Conservation (phyloP, 2,329 filamentous ascomycete genomes). For the Fusarium burgessii region DNA sequence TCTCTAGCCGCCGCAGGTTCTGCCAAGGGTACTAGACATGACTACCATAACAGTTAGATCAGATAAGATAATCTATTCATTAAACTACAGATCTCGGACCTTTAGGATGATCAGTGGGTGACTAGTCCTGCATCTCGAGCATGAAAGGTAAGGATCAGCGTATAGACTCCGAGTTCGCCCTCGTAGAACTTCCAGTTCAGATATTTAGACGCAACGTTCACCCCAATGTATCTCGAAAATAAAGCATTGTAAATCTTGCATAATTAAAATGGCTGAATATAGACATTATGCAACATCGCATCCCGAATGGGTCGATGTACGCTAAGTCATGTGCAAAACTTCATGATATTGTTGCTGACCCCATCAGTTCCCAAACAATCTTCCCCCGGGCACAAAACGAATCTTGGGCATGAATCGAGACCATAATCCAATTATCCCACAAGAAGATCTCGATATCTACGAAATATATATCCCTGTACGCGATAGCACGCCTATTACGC, state of each 20-base stretch:
- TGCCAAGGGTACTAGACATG: neutral
- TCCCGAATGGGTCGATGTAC: slow-evolving; percentile 26
- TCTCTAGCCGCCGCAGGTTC: neutral
- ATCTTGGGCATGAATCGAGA: slow-evolving; percentile 33
- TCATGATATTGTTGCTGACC: neutral
- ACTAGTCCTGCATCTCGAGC: neutral
- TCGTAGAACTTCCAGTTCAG: neutral
- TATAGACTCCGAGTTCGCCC: neutral
- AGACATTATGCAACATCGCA: slow-evolving; percentile 17
- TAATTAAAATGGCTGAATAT: slow-evolving; percentile 27
- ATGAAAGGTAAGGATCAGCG: neutral
- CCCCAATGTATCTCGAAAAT: no score
- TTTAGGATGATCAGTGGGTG: neutral
- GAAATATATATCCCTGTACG: slow-evolving; percentile 41
- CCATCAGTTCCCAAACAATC: slow-evolving; percentile 45
- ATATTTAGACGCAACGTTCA: neutral
- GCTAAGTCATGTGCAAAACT: neutral
- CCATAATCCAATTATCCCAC: slow-evolving; percentile 38
- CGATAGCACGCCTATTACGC: slow-evolving; percentile 31
- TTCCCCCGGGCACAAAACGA: slow-evolving; percentile 27
- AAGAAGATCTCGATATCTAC: slow-evolving; percentile 38
- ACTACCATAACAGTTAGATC: slow-evolving; percentile 1
- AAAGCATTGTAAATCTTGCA: neutral
- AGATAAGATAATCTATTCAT: slow-evolving; percentile 37
- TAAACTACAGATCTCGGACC: neutral